Evolutionary conservation across 257 asterid species (phyloP).

Genomic region (Solanum dulcamara): DNA sequence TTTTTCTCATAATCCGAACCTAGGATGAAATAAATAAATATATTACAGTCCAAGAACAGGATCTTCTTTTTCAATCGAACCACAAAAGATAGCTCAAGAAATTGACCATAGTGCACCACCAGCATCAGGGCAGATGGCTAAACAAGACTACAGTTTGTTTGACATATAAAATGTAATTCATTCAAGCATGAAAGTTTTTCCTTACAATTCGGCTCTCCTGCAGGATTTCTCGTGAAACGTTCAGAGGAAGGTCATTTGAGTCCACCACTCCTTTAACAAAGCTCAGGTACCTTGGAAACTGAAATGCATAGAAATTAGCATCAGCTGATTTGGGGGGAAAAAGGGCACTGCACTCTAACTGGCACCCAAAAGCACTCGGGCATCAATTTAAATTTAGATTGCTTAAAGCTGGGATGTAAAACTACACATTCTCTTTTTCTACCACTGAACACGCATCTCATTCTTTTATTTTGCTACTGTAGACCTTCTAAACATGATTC

Average conservation of each 20-base stretch:
- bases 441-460: not conserved
- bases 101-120: not conserved
- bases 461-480: not conserved
- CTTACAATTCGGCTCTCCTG: conserved; percentile 99
- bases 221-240: conserved; percentile 95
- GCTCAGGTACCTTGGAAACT: conserved; percentile 99
- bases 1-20: conserved; percentile 97
- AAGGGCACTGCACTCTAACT: not conserved
- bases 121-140: not conserved
- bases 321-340: not conserved
- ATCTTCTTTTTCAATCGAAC: not conserved
- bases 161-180: not conserved
- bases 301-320: conserved; percentile 16
- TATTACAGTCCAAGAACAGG: not conserved
- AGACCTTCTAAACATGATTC: not conserved
- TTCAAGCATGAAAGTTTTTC: not conserved
- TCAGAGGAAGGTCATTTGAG: conserved; percentile 96
- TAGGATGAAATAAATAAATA: conserved; percentile 6
- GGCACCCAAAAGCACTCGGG: not conserved
- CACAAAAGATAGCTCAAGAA: not conserved
- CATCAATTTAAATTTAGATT: not conserved
- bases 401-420: not conserved
- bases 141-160: not conserved
- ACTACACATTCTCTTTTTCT: not conserved
- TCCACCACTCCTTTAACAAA: conserved; percentile 97